Evolutionary conservation across 257 asterid genomes (phyloP), one percentile per base, ranked within the genome.

Genomic region (Henckelia pumila): DNA sequence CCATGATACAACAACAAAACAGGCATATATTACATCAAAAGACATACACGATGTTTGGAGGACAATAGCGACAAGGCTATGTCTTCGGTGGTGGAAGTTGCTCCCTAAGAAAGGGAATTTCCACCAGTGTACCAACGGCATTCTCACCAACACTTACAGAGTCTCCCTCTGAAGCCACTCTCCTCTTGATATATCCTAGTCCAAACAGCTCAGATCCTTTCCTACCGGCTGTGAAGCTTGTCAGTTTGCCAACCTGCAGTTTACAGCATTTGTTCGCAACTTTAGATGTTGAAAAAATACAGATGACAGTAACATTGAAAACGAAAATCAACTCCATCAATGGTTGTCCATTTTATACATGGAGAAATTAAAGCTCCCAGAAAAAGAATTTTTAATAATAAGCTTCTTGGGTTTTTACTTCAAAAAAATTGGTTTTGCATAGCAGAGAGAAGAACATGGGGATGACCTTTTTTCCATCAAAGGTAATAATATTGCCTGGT

Each of bases 241-340:
- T 93, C 74, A 93, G 68, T 73, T 84, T 90, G 61, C 98, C 98
- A 37, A 90, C 94, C 98, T 93, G 91, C 81, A 78, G 57, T 40
- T 16, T 17, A 22, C 16, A 58, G 61, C 49, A 50, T 50, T 57
- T 63, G 72, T 35, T 66, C 14, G 25, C 52, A 56, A 40, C n/a
- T n/a, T n/a, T n/a, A n/a, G n/a, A 67, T 59, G 67, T 56, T 53
- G 64, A 59, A n/a, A 71, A 72, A 44, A n/a, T 58, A 29, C 64
- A 68, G 33, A 55, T 56, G 28, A 47, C 59, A 20, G 16, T 19
- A 20, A 40, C 50, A 40, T 17, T 47, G 23, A 14, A 17, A 49
- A n/a, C n/a, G 72, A 23, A 56, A 63, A 61, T 61, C 49, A 30
- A 61, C 28, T 32, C 26, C 53, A 40, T 49, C 37, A 40, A 10